A percentile compares a stretch with the other conserved stretches of the same genome.
Evolutionary conservation across 1,284 basidiomycete species (phyloP).

Genomic region (Ganoderma boninense): DNA sequence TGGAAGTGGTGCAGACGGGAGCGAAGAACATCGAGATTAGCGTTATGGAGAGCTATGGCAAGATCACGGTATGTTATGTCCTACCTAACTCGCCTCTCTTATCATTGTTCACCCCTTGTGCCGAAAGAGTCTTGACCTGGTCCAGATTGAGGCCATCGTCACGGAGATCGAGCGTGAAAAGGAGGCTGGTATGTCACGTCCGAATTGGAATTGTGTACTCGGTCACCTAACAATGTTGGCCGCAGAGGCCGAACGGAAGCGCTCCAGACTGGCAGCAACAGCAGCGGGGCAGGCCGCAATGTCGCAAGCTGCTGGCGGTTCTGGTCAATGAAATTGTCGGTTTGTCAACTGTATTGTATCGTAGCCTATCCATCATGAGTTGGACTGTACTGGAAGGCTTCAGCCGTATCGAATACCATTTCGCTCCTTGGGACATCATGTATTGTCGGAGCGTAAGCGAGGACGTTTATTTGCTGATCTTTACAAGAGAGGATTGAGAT

Average conservation of each 20-base stretch:
- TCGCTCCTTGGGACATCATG: not conserved
- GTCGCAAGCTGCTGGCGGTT: conserved; percentile 53
- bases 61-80: conserved; percentile 76
- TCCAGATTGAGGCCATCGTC: conserved; percentile 92
- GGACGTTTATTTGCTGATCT: not conserved
- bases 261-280: conserved; percentile 78
- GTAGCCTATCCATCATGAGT: conserved; percentile 11
- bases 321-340: conserved; percentile 35
- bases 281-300: conserved; percentile 89
- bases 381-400: not conserved
- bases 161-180: conserved; percentile 94
- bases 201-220: not conserved
- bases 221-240: conserved; percentile 10
- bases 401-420: not conserved
- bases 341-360: conserved; percentile 28
- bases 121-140: conserved; percentile 79
- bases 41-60: conserved; percentile 94
- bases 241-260: conserved; percentile 88
- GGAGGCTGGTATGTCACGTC: conserved; percentile 77
- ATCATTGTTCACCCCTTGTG: conserved; percentile 3
- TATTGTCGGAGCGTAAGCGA: not conserved
- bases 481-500: not conserved
- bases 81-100: not conserved
- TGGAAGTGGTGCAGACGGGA: conserved; percentile 99
- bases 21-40: conserved; percentile 99